Evolutionary conservation across 129 eudicot genomes (phyloP).

Genomic region (Centella asiatica): DNA sequence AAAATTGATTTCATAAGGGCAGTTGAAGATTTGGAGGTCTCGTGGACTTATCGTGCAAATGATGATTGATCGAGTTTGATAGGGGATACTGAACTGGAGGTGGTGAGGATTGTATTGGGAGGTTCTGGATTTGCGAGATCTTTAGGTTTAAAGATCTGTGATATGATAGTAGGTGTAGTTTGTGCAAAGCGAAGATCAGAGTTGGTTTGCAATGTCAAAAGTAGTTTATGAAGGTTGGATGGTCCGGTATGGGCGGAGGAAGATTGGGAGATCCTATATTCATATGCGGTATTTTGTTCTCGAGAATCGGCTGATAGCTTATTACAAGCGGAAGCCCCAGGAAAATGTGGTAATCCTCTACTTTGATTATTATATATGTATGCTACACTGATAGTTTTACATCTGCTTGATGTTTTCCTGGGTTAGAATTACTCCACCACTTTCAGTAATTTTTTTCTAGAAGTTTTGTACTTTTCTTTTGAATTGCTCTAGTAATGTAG

Average conservation of each 20-base stretch:
- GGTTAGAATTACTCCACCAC: neutral
- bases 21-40: neutral
- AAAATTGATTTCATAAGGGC: neutral
- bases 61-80: conserved; percentile 18
- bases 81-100: conserved; percentile 8
- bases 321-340: conserved; percentile 97
- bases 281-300: conserved; percentile 98
- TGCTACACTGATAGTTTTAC: neutral
- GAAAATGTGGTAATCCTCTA: conserved; percentile 67
- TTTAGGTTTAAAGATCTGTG: neutral
- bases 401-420: neutral
- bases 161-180: neutral
- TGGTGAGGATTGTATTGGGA: conserved; percentile 11
- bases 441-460: neutral
- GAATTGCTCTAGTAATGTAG: neutral
- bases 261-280: conserved; percentile 87
- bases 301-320: conserved; percentile 73
- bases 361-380: neutral
- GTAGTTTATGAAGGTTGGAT: conserved; percentile 98
- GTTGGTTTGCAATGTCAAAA: conserved; percentile 43
- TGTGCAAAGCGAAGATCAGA: conserved; percentile 14
- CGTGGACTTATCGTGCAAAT: neutral
- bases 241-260: conserved; percentile 97
- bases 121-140: conserved; percentile 16
- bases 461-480: too few species aligned